Percentiles rank a stretch among this genome's conserved stretches.
Conservation (phyloP, 176 grass and related monocot species). For the Echinochloa phyllopogon region DNA sequence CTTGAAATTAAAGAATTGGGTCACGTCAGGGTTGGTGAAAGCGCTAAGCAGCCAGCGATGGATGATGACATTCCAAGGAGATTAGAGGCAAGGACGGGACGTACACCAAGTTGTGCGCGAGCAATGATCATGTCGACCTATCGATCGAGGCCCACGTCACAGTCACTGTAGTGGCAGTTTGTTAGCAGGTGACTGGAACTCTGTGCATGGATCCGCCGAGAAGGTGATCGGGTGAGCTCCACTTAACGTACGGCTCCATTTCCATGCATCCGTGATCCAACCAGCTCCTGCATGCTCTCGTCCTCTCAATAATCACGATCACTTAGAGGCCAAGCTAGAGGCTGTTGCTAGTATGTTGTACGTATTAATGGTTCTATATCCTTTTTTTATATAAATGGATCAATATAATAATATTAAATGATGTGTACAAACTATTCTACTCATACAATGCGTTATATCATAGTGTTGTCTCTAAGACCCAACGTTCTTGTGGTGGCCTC, state of each 20-base stretch:
- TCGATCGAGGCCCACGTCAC: neutral
- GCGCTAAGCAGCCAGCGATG: neutral
- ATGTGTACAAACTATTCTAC: too few species aligned
- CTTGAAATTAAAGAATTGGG: neutral
- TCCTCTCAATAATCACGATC: too few species aligned
- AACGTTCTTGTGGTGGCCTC: too few species aligned
- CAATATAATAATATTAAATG: too few species aligned
- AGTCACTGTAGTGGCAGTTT: neutral
- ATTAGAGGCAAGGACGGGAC: constrained; percentile 34
- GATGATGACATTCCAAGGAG: neutral
- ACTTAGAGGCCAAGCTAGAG: too few species aligned
- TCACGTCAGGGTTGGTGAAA: constrained; percentile 14
- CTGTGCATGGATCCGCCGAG: neutral
- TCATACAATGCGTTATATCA: too few species aligned
- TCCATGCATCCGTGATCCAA: neutral
- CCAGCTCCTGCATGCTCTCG: too few species aligned
- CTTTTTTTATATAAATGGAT: too few species aligned
- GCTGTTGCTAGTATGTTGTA: too few species aligned
- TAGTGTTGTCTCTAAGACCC: too few species aligned
- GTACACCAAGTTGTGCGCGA: constrained; percentile 8
- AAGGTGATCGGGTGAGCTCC: neutral
- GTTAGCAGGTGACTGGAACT: neutral
- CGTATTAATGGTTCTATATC: too few species aligned
- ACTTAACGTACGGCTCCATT: neutral
- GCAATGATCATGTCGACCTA: constrained; percentile 43